Evolutionary conservation across 495 filamentous ascomycete species (phyloP).

Genomic region (Penicillium pulvis): DNA sequence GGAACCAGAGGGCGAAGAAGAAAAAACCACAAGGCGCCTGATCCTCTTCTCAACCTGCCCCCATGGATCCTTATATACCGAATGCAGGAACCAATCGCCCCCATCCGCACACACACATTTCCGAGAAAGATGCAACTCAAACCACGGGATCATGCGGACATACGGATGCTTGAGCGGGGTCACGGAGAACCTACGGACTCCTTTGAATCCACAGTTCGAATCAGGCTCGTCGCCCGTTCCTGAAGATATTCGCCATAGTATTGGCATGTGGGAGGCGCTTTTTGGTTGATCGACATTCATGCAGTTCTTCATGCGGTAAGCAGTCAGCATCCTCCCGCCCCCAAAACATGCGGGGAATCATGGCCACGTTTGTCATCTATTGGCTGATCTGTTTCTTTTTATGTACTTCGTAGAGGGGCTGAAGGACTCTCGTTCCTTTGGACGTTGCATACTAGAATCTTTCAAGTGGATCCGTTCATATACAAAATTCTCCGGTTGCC

Average conservation of each 20-base stretch:
- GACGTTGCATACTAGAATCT: neutral
- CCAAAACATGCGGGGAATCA: constrained; percentile 2
- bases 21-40: neutral
- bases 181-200: constrained; percentile 2
- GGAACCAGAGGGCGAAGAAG: neutral
- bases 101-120: neutral
- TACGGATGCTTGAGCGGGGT: constrained; percentile 4
- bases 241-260: constrained; percentile 4
- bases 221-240: neutral
- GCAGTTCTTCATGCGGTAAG: constrained; percentile 19
- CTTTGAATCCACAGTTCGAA: neutral
- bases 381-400: neutral
- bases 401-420: neutral
- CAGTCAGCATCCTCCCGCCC: constrained; percentile 8
- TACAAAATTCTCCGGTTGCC: neutral
- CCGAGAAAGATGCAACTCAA: neutral
- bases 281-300: constrained; percentile 26
- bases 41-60: neutral
- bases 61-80: neutral
- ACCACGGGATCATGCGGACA: neutral
- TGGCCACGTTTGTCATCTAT: neutral
- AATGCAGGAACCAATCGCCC: constrained; percentile 1
- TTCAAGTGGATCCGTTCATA: neutral
- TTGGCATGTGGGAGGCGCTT: constrained; percentile 23
- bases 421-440: neutral